Conservation (phyloP, 768 basidiomycete species). For the Rhodotorula graminis region DNA sequence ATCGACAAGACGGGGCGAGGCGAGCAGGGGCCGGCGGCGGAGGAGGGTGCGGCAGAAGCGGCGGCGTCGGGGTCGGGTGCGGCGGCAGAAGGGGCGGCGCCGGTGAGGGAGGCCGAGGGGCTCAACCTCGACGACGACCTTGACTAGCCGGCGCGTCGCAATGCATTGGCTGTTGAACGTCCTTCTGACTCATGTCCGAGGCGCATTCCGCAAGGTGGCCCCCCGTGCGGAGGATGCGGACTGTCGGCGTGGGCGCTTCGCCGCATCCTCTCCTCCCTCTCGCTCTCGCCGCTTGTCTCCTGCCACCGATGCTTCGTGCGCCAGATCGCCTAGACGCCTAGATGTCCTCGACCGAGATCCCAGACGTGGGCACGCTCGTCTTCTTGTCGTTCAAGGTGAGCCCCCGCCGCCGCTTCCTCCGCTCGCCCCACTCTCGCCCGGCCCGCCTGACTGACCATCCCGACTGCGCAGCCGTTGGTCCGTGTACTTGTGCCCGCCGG, state of each 20-base stretch:
- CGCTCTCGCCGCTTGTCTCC: too few relatives aligned
- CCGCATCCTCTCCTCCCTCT: neutral
- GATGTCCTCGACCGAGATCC: neutral
- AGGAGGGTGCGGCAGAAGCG: neutral
- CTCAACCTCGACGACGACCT: constrained; percentile 11
- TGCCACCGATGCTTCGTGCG: neutral
- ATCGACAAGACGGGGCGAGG: constrained; percentile 29
- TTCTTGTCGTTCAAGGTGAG: constrained; percentile 18
- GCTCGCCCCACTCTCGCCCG: neutral
- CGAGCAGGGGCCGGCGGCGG: too few relatives aligned
- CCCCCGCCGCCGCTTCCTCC: neutral
- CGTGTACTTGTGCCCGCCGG: constrained; percentile 16
- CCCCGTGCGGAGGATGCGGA: too few relatives aligned
- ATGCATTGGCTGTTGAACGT: too few relatives aligned
- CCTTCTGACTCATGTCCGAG: too few relatives aligned
- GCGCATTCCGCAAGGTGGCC: too few relatives aligned
- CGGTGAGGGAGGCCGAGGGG: neutral
- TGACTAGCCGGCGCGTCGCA: neutral
- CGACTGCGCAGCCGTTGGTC: constrained; percentile 9
- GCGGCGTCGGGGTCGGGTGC: constrained; percentile 12
- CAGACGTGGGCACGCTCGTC: neutral
- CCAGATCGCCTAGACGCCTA: neutral
- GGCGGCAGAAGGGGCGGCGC: neutral
- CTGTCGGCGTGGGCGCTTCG: too few relatives aligned
- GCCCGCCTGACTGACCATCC: neutral